phyloP scores from a whole-genome alignment of 75 land plant genomes.

The Cryptomeria japonica region DNA sequence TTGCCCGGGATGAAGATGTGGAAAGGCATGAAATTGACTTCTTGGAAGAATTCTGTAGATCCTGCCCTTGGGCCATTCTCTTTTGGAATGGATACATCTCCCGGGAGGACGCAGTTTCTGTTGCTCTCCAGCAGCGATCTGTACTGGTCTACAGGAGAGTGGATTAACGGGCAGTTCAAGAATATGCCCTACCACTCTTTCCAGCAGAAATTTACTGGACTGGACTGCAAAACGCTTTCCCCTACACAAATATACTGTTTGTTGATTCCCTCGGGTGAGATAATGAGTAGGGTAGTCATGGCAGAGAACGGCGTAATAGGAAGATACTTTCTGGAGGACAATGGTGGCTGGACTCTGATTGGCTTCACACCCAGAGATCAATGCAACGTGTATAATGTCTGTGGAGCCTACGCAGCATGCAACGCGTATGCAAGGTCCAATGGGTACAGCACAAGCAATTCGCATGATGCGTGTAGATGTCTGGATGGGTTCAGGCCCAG shows the following conservation, averaged over 20 bases:
- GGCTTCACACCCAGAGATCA: too few relatives aligned
- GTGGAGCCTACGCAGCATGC: too few relatives aligned
- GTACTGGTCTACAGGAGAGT: slow-evolving; percentile 18
- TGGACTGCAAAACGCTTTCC: background rate
- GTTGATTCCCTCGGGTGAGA: too few relatives aligned
- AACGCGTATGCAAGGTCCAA: too few relatives aligned
- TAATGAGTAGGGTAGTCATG: too few relatives aligned
- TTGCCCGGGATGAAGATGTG: slow-evolving; percentile 18
- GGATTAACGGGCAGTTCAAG: slow-evolving; percentile 12
- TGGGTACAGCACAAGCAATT: too few relatives aligned
- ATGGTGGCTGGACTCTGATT: too few relatives aligned
- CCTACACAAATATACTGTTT: background rate
- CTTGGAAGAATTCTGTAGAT: background rate
- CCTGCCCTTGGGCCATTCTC: slow-evolving; percentile 13
- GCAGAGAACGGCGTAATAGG: too few relatives aligned
- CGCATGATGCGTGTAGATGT: too few relatives aligned
- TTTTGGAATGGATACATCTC: background rate
- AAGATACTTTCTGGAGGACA: too few relatives aligned
- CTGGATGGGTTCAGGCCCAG: too few relatives aligned
- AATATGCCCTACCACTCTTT: slow-evolving; percentile 3
- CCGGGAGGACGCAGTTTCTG: background rate
- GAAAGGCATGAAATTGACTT: slow-evolving; percentile 6
- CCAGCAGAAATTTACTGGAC: background rate
- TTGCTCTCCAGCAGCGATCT: background rate
- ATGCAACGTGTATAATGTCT: too few relatives aligned